These are phyloP conservation scores for Cyclospora cayetanensis DNA, from an alignment of 169 alveolate genomes.

Conservation along the genomic window DNA sequence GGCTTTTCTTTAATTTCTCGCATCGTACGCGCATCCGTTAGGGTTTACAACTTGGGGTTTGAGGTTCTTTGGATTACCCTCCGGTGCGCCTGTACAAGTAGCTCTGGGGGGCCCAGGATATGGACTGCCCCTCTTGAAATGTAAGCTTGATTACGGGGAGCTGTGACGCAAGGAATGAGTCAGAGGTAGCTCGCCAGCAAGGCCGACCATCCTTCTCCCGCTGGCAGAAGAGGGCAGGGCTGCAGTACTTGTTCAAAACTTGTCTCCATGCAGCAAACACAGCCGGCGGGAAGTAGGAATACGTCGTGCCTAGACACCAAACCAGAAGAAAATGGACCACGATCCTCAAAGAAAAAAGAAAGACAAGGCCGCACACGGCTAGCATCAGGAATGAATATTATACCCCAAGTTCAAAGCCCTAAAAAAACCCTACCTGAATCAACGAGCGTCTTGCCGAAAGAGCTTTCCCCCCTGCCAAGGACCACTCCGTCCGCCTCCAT, in stretches of 20 bases:
- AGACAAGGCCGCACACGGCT: not conserved
- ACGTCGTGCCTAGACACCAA: conserved; percentile 43
- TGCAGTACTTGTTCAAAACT: not conserved
- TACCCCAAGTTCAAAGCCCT: not conserved
- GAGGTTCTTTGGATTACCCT: conserved; percentile 23
- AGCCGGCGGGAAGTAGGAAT: conserved; percentile 59
- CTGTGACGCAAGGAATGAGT: not conserved
- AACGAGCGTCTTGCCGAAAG: conserved; percentile 52
- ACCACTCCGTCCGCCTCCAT: conserved; percentile 64
- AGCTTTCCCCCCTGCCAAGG: conserved; percentile 6
- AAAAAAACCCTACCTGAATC: conserved; percentile 32
- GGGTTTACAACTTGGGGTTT: not conserved
- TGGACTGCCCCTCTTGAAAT: not conserved
- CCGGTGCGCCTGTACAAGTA: conserved; percentile 64
- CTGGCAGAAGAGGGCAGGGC: conserved; percentile 28
- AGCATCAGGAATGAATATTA: not conserved
- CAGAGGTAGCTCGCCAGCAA: conserved; percentile 45
- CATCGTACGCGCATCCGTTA: not conserved
- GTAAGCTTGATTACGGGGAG: conserved; percentile 31
- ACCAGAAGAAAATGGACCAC: not conserved
- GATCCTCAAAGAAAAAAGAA: not conserved
- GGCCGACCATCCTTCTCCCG: conserved; percentile 57
- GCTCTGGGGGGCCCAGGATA: conserved; percentile 69
- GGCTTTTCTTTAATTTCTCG: too few relatives aligned
- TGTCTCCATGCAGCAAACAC: conserved; percentile 29